Percentiles rank a stretch among this genome's conserved stretches.
Evolutionary conservation across 768 basidiomycete genomes (phyloP).

Genomic region (Fistulinella prunicolor): DNA sequence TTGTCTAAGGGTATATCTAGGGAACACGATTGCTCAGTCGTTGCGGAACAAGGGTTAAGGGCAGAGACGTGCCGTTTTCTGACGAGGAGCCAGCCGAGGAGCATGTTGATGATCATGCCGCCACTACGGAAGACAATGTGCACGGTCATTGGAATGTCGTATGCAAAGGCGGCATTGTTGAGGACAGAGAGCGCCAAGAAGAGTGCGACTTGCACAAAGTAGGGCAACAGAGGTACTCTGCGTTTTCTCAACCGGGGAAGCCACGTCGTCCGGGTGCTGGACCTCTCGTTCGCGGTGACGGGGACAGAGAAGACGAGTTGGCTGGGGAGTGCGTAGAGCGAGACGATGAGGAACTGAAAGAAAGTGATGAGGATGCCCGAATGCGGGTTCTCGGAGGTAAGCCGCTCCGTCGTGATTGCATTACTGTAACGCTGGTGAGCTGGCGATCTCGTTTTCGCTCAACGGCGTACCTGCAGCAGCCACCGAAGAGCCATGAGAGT

Average conservation of each 20-base stretch:
- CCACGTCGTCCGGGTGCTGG: too few species aligned
- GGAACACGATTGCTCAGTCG: too few species aligned
- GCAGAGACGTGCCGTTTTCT: slow-evolving; percentile 52
- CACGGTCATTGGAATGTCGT: slow-evolving; percentile 83
- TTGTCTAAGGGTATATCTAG: slow-evolving; percentile 62
- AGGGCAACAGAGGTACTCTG: slow-evolving; percentile 66
- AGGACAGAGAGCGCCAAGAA: slow-evolving; percentile 78
- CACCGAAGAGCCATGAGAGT: slow-evolving; percentile 78
- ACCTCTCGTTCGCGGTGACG: too few species aligned
- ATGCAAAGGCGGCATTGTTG: slow-evolving; percentile 91
- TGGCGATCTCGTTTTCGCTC: too few species aligned
- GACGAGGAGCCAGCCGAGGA: slow-evolving; percentile 67
- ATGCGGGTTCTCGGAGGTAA: slow-evolving; percentile 65
- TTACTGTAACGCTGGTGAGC: too few species aligned
- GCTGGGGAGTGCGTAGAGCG: slow-evolving; percentile 66
- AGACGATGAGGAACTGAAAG: slow-evolving; percentile 77
- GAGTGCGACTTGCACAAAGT: slow-evolving; percentile 76
- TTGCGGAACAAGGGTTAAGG: too few species aligned
- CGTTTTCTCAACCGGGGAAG: slow-evolving; percentile 56
- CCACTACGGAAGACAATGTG: slow-evolving; percentile 95
- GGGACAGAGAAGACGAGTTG: slow-evolving; percentile 54
- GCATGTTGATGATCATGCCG: slow-evolving; percentile 79
- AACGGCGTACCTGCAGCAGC: slow-evolving; percentile 73
- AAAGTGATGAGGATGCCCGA: slow-evolving; percentile 85
- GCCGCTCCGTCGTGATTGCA: slow-evolving; percentile 71